A percentile compares a stretch with the other conserved stretches of the same genome.
These are phyloP conservation scores for Murraya koenigii DNA, from an alignment of 345 rosid species.

Conservation along the genomic window DNA sequence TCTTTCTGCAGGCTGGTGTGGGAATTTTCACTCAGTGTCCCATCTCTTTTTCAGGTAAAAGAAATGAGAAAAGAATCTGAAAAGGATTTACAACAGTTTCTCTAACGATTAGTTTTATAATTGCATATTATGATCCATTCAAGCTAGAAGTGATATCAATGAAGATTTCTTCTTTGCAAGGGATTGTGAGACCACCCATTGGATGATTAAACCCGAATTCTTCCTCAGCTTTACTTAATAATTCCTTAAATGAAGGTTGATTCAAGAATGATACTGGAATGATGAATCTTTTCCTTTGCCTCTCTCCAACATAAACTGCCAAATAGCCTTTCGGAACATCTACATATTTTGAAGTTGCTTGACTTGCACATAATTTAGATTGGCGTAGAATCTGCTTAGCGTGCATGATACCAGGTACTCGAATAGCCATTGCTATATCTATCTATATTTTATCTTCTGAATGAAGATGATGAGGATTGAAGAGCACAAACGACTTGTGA, in stretches of 20 bases:
- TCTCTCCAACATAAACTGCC: slow-evolving; percentile 31
- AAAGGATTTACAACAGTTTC: slow-evolving; percentile 11
- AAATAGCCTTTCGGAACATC: slow-evolving; percentile 26
- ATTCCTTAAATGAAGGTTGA: slow-evolving; percentile 25
- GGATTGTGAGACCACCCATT: slow-evolving; percentile 43
- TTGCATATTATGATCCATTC: neutral
- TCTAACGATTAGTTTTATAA: neutral
- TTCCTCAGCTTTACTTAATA: slow-evolving; percentile 34
- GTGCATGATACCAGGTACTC: slow-evolving; percentile 8
- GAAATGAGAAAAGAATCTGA: neutral
- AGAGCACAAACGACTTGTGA: neutral
- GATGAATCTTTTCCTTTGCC: slow-evolving; percentile 22
- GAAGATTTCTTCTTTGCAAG: slow-evolving; percentile 41
- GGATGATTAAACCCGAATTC: slow-evolving; percentile 46
- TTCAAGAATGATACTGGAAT: slow-evolving; percentile 33
- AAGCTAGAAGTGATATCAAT: slow-evolving; percentile 29
- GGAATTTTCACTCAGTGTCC: neutral
- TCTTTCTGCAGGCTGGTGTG: no score
- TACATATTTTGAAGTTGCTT: neutral
- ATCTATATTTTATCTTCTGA: neutral
- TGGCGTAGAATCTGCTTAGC: slow-evolving; percentile 23
- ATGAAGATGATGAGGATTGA: neutral
- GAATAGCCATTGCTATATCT: slow-evolving; percentile 10
- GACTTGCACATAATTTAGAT: slow-evolving; percentile 10
- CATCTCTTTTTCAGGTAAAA: neutral